Conservation (phyloP, 495 filamentous ascomycete genomes). For the Ramalina intermedia region DNA sequence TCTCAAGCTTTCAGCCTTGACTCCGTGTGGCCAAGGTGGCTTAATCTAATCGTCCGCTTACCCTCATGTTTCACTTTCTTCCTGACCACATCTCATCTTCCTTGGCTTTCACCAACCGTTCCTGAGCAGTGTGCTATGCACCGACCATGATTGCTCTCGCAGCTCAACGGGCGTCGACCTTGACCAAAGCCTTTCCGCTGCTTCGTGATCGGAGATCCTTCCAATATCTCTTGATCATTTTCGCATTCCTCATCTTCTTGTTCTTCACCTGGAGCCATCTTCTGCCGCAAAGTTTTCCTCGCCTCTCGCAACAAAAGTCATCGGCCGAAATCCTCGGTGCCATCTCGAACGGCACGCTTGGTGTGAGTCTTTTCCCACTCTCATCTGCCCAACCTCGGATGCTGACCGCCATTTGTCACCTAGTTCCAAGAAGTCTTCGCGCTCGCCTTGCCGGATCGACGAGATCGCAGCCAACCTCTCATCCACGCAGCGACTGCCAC, state of each 20-base stretch:
- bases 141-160: neutral
- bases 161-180: neutral
- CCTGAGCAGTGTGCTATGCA: neutral
- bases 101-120: no score
- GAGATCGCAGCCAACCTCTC: conserved; percentile 6
- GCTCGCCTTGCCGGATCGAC: conserved; percentile 5
- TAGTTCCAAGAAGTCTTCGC: conserved; percentile 10
- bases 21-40: no score
- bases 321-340: neutral
- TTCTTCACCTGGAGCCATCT: conserved; percentile 6
- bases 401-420: neutral
- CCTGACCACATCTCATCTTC: no score
- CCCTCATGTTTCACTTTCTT: no score
- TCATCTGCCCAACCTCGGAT: neutral
- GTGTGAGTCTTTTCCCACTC: neutral
- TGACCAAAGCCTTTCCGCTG: neutral
- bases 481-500: conserved; percentile 10
- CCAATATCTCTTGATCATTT: neutral
- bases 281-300: neutral
- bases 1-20: no score
- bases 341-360: conserved; percentile 6
- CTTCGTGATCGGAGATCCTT: neutral
- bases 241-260: neutral
- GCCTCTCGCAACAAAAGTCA: neutral
- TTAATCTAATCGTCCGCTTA: no score